Base-by-base conservation (phyloP, 192 early-diverging fungal species). In the Obelidium mucronatum region DNA sequence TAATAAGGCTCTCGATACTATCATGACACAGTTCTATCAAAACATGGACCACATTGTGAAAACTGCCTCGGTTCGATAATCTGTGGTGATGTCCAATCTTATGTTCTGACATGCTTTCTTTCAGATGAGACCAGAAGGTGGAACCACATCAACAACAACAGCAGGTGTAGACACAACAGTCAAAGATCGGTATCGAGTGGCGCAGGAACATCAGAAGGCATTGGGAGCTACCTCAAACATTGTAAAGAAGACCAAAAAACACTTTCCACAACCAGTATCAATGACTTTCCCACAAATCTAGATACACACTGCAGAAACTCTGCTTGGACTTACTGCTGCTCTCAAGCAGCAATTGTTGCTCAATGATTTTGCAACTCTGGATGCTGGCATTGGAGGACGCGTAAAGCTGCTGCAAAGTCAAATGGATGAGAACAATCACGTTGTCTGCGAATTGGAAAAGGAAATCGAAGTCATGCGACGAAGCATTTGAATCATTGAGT, bases 311-410 rank as follows among this genome's bases (percentile, higher is more conserved):
- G 63, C 62, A 33, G 74, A 84, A 68, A 78, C 79, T 2, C 78
- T 84, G 58, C 71, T 85, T n/a, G 56, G 72, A 1, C 75, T 85
- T 36, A 85, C 83, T 15, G 42, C 76, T 19, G 83, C 79, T 22
- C 76, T 85, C 40, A 85, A 82, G 55, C 80, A 85, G 67, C 74
- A 79, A 24, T 76, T 85, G 11, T 44, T 82, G 17, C 63, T 85
- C 2, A 82, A 79, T 53, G 83, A 85, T 59, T 82, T 85, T 39
- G 54, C 66, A 26, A 78, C 76, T 22, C 68, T 85, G 30, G 79
- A 82, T 42, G 37, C 67, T 4, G 75, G 54, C 5, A 28, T 81
- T 15, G 40, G 48, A 19, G 17, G 71, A 17, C 74, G 83, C 17
- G 70, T 37, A n/a, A 28, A 52, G 13, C 1, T 67, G 26, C 63